Evolutionary conservation across 768 basidiomycete species (phyloP), one percentile per base, ranked within the genome.

Genomic region (Leccinum pellstonianum): DNA sequence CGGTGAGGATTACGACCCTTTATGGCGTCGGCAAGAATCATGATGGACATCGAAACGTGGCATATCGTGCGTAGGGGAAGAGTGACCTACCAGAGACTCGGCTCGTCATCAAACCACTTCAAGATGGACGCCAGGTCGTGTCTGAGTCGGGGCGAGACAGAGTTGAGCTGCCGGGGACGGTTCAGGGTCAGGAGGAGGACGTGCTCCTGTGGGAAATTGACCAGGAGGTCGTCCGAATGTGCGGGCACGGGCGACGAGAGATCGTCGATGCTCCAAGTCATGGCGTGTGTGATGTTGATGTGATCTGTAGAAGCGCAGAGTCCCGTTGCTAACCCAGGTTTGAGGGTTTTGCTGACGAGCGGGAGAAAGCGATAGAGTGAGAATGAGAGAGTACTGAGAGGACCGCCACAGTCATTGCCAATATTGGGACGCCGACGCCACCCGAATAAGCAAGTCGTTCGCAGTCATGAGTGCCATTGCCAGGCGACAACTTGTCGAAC

Each of bases 1-100:
- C 91, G 52, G 90, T 92, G 52, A 93, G 69, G 64, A 93, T 79
- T 38, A 79, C 82, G 10, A 88, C 87, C 91, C 90, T 92, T 68
- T 37, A 43, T n/a, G 10, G 17, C 38, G 17, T 41, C 15, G 14
- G 25, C 12, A 25, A 55, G 27, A 49, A 58, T 31, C 50, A 7
- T 5, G 19, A 37, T 65, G 31, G 33, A 15, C 37, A 37, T 37
- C 37, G 37, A 37, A 37, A 37, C 37, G 38, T 49, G 41, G 27
- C 19, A 11, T 4, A 23, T 0, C 35, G 17, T 15, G 33, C 3
- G 46, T 1, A 1, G 41, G 17, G 27, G 5, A 31, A 48, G 1
- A 11, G 15, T 10, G 37, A 76, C 81, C 15, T 66, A 90, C 91
- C 91, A 93, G n/a, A 92, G 72, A 52, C 76, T 75, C 15, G 87